These are phyloP conservation scores for Fusarium albidum DNA, from an alignment of 2,329 filamentous ascomycete species.

Conservation along the genomic window DNA sequence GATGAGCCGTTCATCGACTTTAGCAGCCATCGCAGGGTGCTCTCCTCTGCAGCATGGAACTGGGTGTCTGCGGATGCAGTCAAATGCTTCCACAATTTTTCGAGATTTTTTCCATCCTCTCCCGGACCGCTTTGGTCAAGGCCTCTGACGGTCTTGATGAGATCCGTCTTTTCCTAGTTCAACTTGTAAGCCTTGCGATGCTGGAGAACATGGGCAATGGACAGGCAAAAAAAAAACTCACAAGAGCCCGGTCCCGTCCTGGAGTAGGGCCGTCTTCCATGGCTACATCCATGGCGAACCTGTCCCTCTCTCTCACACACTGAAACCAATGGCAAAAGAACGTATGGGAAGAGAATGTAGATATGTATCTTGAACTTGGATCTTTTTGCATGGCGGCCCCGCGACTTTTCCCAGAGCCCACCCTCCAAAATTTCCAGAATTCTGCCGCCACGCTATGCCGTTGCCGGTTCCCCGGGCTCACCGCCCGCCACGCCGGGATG, in stretches of 20 bases:
- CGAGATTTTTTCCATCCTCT: conserved; percentile 55
- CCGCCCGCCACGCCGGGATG: conserved; percentile 49
- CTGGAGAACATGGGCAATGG: conserved; percentile 2
- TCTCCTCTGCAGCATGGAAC: conserved; percentile 64
- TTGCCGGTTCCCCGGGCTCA: conserved; percentile 42
- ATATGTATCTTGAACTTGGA: conserved; percentile 20
- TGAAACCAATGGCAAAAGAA: conserved; percentile 15
- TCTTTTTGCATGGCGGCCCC: conserved; percentile 35
- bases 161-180: conserved; percentile 45
- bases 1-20: conserved; percentile 64
- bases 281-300: conserved; percentile 34
- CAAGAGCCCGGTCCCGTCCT: conserved; percentile 8
- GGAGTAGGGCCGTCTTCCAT: conserved; percentile 26
- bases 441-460: conserved; percentile 51
- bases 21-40: conserved; percentile 69
- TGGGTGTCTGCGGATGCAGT: conserved; percentile 50
- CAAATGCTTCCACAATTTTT: conserved; percentile 59
- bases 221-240: conserved; percentile 27
- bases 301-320: not conserved
- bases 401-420: conserved; percentile 35
- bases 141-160: conserved; percentile 62
- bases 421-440: conserved; percentile 54
- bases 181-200: conserved; percentile 31
- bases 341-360: conserved; percentile 26
- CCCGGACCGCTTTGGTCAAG: conserved; percentile 61